A percentile compares a stretch with the other conserved stretches of the same genome.
Conservation (phyloP, 768 basidiomycete species). For the Boletus huronensis region DNA sequence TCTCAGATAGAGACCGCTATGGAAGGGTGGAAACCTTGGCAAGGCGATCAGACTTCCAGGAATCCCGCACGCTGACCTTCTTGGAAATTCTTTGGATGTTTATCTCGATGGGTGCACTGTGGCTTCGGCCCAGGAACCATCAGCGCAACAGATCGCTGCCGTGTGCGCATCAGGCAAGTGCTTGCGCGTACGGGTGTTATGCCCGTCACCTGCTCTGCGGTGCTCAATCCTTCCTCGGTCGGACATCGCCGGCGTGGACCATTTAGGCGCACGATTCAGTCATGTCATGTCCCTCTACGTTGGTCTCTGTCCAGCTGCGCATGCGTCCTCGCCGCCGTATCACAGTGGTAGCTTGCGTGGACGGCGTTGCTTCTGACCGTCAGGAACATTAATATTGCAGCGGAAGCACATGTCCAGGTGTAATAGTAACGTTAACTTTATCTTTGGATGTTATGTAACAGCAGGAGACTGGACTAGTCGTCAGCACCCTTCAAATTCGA, state of each 20-base stretch:
- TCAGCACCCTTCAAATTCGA: slow-evolving; percentile 11
- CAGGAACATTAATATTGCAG: slow-evolving; percentile 12
- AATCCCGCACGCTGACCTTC: slow-evolving; percentile 12
- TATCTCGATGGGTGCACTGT: slow-evolving; percentile 13
- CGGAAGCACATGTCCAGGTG: slow-evolving; percentile 15
- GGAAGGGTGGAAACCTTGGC: slow-evolving; percentile 2
- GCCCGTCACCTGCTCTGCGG: neutral
- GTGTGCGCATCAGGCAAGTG: neutral
- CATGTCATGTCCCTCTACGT: neutral
- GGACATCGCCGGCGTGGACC: neutral
- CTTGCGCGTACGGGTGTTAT: neutral
- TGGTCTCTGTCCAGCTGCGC: neutral
- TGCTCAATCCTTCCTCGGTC: neutral
- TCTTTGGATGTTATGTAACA: slow-evolving; percentile 27
- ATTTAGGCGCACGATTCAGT: neutral
- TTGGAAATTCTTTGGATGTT: slow-evolving; percentile 13
- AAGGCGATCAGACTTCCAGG: slow-evolving; percentile 16
- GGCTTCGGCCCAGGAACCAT: slow-evolving; percentile 23
- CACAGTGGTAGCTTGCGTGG: neutral
- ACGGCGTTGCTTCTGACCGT: slow-evolving; percentile 5
- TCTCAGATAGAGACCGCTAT: neutral
- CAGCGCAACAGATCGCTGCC: slow-evolving; percentile 14
- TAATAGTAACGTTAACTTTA: slow-evolving; percentile 27
- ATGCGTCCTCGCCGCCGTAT: neutral
- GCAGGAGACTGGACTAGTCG: slow-evolving; percentile 5